phyloP scores from a whole-genome alignment of 2,329 filamentous ascomycete genomes.

The Aspergillus arachidicola region DNA sequence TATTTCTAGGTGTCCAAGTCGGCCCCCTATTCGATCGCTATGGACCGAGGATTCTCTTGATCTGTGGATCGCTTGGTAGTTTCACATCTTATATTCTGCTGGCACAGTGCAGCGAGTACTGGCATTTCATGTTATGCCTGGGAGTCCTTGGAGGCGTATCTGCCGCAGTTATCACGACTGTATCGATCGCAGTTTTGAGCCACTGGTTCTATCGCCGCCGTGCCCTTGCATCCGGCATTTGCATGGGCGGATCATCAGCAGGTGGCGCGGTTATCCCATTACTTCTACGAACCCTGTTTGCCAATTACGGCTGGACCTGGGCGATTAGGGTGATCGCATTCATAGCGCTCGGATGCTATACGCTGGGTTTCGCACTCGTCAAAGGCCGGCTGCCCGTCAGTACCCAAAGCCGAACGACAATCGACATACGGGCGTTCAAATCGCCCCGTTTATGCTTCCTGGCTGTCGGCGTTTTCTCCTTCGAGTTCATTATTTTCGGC shows the following conservation, averaged over 20 bases:
- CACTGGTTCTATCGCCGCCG: slow-evolving; percentile 45
- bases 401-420: slow-evolving; percentile 27
- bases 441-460: slow-evolving; percentile 48
- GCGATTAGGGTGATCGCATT: slow-evolving; percentile 41
- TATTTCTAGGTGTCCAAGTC: slow-evolving; percentile 52
- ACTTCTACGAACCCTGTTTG: slow-evolving; percentile 34
- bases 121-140: slow-evolving; percentile 51
- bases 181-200: slow-evolving; percentile 40
- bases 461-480: slow-evolving; percentile 46
- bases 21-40: slow-evolving; percentile 54
- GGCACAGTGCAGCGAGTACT: slow-evolving; percentile 51
- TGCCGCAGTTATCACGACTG: slow-evolving; percentile 40
- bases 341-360: slow-evolving; percentile 38
- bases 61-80: slow-evolving; percentile 41
- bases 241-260: slow-evolving; percentile 43
- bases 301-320: slow-evolving; percentile 38
- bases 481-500: slow-evolving; percentile 55
- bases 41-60: slow-evolving; percentile 46
- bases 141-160: slow-evolving; percentile 39
- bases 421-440: slow-evolving; percentile 47
- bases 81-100: slow-evolving; percentile 49
- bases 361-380: slow-evolving; percentile 34
- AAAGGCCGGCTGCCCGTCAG: slow-evolving; percentile 37
- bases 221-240: slow-evolving; percentile 42
- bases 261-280: slow-evolving; percentile 43